Conservation (phyloP, 169 alveolate species). For the Plasmodium sp. region DNA sequence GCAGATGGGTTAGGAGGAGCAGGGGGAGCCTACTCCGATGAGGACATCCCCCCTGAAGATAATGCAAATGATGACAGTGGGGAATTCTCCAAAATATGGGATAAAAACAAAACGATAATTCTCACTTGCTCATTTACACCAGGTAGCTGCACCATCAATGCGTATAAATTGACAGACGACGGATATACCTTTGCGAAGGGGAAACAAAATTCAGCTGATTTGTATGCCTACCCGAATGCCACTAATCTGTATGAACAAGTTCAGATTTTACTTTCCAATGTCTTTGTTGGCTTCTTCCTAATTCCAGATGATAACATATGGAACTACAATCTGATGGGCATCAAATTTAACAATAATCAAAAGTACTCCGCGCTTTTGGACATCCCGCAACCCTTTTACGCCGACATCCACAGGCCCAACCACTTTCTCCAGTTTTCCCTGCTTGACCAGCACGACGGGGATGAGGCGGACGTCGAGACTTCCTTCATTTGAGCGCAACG, state of each 20-base stretch:
- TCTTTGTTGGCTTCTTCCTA: constrained; percentile 98
- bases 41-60: not conserved
- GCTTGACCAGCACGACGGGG: constrained; percentile 62
- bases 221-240: constrained; percentile 72
- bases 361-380: constrained; percentile 93
- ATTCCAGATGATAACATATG: constrained; percentile 99
- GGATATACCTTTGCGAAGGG: constrained; percentile 96
- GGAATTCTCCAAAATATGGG: constrained; percentile 51
- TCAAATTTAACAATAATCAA: constrained; percentile 92
- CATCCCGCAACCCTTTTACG: constrained; percentile 97
- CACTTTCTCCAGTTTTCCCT: constrained; percentile 92
- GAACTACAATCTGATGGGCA: constrained; percentile 99
- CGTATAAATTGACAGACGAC: constrained; percentile 93
- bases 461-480: constrained; percentile 64
- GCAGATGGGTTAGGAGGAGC: not conserved
- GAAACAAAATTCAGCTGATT: constrained; percentile 75
- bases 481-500: constrained; percentile 25
- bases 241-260: constrained; percentile 88
- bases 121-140: constrained; percentile 96
- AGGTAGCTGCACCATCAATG: constrained; percentile 97
- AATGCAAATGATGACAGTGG: constrained; percentile 12
- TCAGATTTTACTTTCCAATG: constrained; percentile 97
- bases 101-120: constrained; percentile 60
- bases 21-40: constrained; percentile 7
- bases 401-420: constrained; percentile 97